Evolutionary conservation across 495 filamentous ascomycete species (phyloP).

Genomic region (Extremus antarcticus): DNA sequence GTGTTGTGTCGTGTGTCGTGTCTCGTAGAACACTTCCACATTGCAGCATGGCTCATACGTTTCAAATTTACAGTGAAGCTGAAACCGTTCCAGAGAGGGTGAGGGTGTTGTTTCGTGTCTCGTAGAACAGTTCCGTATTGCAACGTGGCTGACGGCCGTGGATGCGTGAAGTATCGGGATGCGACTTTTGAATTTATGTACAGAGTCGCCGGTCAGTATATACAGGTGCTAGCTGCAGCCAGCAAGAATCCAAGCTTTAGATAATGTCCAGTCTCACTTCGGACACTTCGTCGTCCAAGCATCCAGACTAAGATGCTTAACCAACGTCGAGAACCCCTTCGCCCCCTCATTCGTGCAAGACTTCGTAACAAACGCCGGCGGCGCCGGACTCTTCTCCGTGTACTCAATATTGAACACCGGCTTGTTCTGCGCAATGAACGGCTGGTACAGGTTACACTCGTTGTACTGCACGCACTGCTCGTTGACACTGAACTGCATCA

Average conservation of each 20-base stretch:
- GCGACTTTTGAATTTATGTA: too few species aligned
- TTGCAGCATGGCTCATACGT: too few species aligned
- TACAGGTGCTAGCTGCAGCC: too few species aligned
- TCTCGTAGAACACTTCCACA: too few species aligned
- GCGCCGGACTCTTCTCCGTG: constrained; percentile 18
- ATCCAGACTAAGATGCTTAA: not conserved
- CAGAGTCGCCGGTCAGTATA: too few species aligned
- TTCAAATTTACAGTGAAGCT: too few species aligned
- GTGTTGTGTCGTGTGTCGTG: too few species aligned
- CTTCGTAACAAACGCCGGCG: not conserved
- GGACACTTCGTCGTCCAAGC: not conserved
- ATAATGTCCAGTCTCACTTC: not conserved
- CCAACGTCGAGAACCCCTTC: not conserved
- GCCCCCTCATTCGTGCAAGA: not conserved
- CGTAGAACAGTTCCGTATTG: too few species aligned
- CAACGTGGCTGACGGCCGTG: too few species aligned
- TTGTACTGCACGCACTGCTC: constrained; percentile 56
- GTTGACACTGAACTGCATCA: constrained; percentile 59
- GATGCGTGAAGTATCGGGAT: too few species aligned
- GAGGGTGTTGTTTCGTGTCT: too few species aligned
- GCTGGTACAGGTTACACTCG: constrained; percentile 45
- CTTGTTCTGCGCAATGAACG: constrained; percentile 49
- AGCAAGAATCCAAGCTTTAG: not conserved
- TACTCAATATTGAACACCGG: constrained; percentile 72
- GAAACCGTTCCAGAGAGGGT: too few species aligned